Base-by-base conservation (phyloP, 2,329 filamentous ascomycete species). In the Diaporthe citrichinensis region DNA sequence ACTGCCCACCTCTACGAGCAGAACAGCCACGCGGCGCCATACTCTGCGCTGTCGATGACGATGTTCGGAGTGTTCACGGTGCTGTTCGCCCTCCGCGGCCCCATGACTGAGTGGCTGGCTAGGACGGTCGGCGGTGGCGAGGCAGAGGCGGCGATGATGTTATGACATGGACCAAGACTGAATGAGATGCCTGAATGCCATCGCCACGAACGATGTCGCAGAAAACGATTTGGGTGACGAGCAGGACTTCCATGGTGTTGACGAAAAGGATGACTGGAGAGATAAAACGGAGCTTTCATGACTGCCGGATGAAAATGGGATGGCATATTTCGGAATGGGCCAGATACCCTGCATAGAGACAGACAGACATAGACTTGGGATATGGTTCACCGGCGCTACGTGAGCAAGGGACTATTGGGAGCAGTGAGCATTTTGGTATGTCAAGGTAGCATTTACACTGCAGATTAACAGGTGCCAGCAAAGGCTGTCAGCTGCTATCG, bases 31-130 rank as follows among this genome's bases (percentile, higher is more conserved):
- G 88, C 89, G 4, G 88, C 89, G 3, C 89, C 90, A 0, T 91
- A 91, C 78, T 88, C 90, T 3, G 88, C 88, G 2, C 81, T 92
- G 23, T 86, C 89, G 1, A 91, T 91, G 90, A 90, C 89, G 9
- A 82, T 89, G 7, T 89, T 91, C 78, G 89, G 90, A 0, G 84
- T 90, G 53, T 87, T 88, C 83, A 90, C 88, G 0, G 90, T 92
- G 0, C 85, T 88, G 3, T 87, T 91, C 57, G 88, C 88, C 0
- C 87, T 88, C 1, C 81, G 90, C 1, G 84, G 85, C 5, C 87
- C 87, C 12, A 86, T 90, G 76, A 84, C 83, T 12, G 77, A 78
- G 0, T 83, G 83, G 68, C 78, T 90, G 17, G 76, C 84, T 14
- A 72, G 59, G 23, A 75, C 86, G 57, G 82, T 86, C 14, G 71